Evolutionary conservation across 148 eudicot species (phyloP).

Genomic region (Diospyros lotus): DNA sequence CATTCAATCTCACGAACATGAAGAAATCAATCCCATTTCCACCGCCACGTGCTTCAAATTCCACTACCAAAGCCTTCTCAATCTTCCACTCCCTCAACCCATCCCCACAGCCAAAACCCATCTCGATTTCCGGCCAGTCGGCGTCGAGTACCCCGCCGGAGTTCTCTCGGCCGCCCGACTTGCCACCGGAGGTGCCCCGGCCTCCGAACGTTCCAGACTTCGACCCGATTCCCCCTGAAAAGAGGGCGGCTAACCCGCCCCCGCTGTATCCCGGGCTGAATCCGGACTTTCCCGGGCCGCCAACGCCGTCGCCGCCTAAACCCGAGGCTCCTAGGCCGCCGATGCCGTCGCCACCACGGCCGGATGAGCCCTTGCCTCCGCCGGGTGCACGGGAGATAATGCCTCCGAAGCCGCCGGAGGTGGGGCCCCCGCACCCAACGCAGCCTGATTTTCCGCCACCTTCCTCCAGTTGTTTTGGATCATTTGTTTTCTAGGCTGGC

Average conservation of each 20-base stretch:
- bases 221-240: conserved; percentile 29
- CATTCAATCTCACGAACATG: too few relatives aligned
- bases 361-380: conserved; percentile 11
- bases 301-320: conserved; percentile 15
- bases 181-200: conserved; percentile 22
- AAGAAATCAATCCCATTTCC: too few relatives aligned
- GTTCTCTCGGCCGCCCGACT: conserved; percentile 10
- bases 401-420: conserved; percentile 20
- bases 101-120: too few relatives aligned
- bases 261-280: conserved; percentile 20
- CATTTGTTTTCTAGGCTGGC: neutral
- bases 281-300: conserved; percentile 36
- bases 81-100: too few relatives aligned
- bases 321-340: conserved; percentile 33
- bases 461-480: conserved; percentile 6
- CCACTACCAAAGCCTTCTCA: neutral
- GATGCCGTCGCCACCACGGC: neutral
- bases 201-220: conserved; percentile 29
- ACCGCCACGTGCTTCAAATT: too few relatives aligned
- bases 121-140: neutral
- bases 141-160: conserved; percentile 18
- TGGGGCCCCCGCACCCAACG: conserved; percentile 14
- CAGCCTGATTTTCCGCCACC: conserved; percentile 16
- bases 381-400: conserved; percentile 8
- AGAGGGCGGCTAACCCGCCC: conserved; percentile 27